Conservation (phyloP, 805 yeast species). For the Saturnispora quitensis region DNA sequence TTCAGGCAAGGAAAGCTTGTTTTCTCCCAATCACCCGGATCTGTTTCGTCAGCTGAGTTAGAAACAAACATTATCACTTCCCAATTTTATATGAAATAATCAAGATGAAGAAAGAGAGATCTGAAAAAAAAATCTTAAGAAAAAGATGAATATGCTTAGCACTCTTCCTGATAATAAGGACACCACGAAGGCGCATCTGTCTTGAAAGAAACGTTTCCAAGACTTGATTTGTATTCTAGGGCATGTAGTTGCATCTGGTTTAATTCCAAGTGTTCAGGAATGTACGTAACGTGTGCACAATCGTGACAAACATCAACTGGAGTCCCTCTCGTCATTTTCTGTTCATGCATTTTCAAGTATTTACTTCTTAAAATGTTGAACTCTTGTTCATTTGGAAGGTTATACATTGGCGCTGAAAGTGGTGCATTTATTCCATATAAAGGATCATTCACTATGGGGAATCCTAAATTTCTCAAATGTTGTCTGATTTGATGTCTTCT, state of each 20-base stretch:
- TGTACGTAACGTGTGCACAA: conserved; percentile 28
- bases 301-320: conserved; percentile 20
- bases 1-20: conserved; percentile 47
- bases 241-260: conserved; percentile 39
- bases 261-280: conserved; percentile 15
- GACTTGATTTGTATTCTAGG: conserved; percentile 24
- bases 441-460: conserved; percentile 26
- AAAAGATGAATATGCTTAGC: not conserved
- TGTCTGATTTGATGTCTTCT: conserved; percentile 47
- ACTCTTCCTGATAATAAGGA: not conserved
- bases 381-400: not conserved
- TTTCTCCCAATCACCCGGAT: conserved; percentile 61
- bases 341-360: conserved; percentile 13
- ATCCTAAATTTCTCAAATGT: conserved; percentile 37
- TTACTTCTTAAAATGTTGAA: conserved; percentile 3
- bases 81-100: not conserved
- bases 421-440: conserved; percentile 19
- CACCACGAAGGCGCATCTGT: conserved; percentile 38
- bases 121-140: not conserved
- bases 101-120: not conserved
- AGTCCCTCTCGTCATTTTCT: conserved; percentile 8
- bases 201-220: conserved; percentile 26
- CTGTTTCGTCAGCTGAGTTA: conserved; percentile 34
- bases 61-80: conserved; percentile 12
- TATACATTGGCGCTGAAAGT: not conserved